Conservation (phyloP, 2,329 filamentous ascomycete genomes). For the Fusarium devonianum region DNA sequence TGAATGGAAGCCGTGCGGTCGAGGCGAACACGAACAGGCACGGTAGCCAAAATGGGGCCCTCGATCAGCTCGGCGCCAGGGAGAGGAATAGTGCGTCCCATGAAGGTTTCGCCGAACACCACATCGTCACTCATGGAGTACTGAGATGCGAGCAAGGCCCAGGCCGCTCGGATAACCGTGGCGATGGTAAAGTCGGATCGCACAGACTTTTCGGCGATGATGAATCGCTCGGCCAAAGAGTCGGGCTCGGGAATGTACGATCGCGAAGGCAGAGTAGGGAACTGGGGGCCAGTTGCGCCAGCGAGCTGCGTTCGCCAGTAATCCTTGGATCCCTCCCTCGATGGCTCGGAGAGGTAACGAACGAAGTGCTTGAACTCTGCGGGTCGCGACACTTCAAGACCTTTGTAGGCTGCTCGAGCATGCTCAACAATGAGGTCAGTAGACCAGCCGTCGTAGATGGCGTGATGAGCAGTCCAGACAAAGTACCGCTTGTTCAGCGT, state of each 20-base stretch:
- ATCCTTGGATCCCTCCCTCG: constrained; percentile 28
- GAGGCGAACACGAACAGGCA: constrained; percentile 36
- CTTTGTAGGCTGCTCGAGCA: constrained; percentile 32
- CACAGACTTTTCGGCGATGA: constrained; percentile 27
- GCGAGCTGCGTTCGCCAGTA: constrained; percentile 38
- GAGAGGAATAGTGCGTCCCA: constrained; percentile 41
- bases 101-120: constrained; percentile 43
- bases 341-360: constrained; percentile 31
- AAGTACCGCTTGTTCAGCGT: constrained; percentile 43
- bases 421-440: constrained; percentile 38
- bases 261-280: constrained; percentile 36
- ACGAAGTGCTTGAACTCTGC: constrained; percentile 42
- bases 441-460: constrained; percentile 45
- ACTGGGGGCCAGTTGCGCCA: constrained; percentile 37
- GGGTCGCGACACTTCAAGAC: constrained; percentile 23
- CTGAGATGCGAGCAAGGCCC: constrained; percentile 40
- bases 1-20: constrained; percentile 33
- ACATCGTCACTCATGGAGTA: constrained; percentile 42
- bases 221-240: constrained; percentile 29
- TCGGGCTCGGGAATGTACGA: constrained; percentile 37
- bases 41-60: constrained; percentile 42
- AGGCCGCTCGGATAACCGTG: constrained; percentile 40
- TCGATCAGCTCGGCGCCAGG: constrained; percentile 42
- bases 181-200: constrained; percentile 36
- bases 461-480: constrained; percentile 44